Conservation (phyloP, 176 grass and related monocot genomes). For the Zizania latifolia region DNA sequence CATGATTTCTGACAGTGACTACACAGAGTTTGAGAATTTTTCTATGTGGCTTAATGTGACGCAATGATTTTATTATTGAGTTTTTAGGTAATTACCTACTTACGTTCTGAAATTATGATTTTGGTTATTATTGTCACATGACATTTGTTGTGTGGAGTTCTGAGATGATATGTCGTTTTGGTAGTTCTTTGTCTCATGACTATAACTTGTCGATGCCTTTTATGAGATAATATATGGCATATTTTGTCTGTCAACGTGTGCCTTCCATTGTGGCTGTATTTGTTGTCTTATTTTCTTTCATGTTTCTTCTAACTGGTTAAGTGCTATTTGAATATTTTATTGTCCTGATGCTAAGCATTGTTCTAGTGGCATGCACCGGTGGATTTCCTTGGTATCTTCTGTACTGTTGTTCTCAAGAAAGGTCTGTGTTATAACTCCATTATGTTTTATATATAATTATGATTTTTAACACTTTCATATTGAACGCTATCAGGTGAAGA, state of each 20-base stretch:
- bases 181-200: background rate
- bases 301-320: background rate
- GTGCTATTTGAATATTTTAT: too few species aligned
- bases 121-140: background rate
- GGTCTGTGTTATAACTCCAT: too few species aligned
- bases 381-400: too few species aligned
- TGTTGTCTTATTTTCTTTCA: background rate
- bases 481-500: too few species aligned
- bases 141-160: background rate
- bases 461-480: too few species aligned
- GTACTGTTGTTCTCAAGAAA: too few species aligned
- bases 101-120: background rate
- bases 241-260: background rate
- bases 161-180: constrained; percentile 3
- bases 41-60: constrained; percentile 77
- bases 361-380: too few species aligned
- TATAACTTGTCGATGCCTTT: background rate
- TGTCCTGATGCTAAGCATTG: too few species aligned
- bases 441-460: too few species aligned
- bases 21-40: constrained; percentile 77
- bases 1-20: constrained; percentile 78
- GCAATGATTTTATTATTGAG: constrained; percentile 32
- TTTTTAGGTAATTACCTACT: background rate
- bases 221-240: background rate
- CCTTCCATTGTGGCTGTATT: background rate